A percentile compares a stretch with the other conserved stretches of the same genome.
Conservation (phyloP, 164 flowering plant genomes). For the Warburgia ugandensis region DNA sequence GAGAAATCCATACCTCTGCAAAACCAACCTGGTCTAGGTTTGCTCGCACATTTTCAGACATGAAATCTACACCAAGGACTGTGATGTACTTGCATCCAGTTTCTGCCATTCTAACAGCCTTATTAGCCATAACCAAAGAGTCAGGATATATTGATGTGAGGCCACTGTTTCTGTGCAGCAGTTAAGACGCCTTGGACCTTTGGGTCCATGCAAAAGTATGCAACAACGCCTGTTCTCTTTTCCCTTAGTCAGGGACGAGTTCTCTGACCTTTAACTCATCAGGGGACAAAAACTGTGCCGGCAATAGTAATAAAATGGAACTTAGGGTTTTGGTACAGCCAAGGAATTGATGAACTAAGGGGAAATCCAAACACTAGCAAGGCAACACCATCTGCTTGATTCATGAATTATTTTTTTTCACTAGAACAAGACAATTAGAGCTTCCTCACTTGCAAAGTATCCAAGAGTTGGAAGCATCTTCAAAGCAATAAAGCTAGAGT, state of each 20-base stretch:
- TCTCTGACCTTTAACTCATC: slow-evolving; percentile 67
- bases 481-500: too few species aligned
- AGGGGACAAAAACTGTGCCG: slow-evolving; percentile 83
- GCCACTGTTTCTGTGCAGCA: slow-evolving; percentile 90
- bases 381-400: too few species aligned
- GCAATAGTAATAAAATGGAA: slow-evolving; percentile 34
- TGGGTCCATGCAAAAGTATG: slow-evolving; percentile 98
- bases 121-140: slow-evolving; percentile 94
- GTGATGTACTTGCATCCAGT: slow-evolving; percentile 75
- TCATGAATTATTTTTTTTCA: too few species aligned
- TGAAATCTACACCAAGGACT: slow-evolving; percentile 94
- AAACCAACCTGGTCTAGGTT: slow-evolving; percentile 96
- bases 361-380: too few species aligned
- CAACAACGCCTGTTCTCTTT: slow-evolving; percentile 87
- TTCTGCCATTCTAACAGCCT: slow-evolving; percentile 89
- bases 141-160: slow-evolving; percentile 92
- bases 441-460: too few species aligned
- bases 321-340: slow-evolving; percentile 14
- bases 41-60: slow-evolving; percentile 99
- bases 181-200: slow-evolving; percentile 96
- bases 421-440: too few species aligned
- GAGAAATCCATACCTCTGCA: slow-evolving; percentile 44
- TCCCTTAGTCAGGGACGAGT: slow-evolving; percentile 69
- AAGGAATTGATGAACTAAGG: too few species aligned
- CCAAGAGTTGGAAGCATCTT: too few species aligned